Percentiles rank a stretch among this genome's conserved stretches.
Evolutionary conservation across 768 basidiomycete species (phyloP).

Genomic region (Suillus variegatus): DNA sequence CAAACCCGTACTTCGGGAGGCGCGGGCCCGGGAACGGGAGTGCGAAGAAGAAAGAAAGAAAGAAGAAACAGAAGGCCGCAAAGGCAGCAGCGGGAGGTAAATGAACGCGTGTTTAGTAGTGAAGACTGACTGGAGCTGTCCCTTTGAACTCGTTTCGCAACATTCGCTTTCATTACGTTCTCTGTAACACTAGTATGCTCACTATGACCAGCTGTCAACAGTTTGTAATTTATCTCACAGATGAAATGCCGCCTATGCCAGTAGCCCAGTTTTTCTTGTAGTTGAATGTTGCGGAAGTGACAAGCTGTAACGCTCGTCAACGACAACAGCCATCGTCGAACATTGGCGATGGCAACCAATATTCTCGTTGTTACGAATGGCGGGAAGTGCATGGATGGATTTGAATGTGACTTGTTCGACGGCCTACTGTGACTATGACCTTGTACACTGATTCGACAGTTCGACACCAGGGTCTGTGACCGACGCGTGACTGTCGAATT

Average conservation of each 20-base stretch:
- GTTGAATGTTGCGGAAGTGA: not conserved
- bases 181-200: not conserved
- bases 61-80: conserved; percentile 16
- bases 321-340: too few relatives aligned
- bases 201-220: not conserved
- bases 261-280: not conserved
- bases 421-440: too few relatives aligned
- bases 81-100: not conserved
- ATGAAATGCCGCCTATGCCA: not conserved
- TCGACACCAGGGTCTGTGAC: too few relatives aligned
- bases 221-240: not conserved
- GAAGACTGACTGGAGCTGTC: not conserved
- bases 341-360: too few relatives aligned
- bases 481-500: too few relatives aligned
- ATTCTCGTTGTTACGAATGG: too few relatives aligned
- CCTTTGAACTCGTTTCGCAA: not conserved
- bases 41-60: conserved; percentile 18
- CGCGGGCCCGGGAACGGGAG: conserved; percentile 20
- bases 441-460: too few relatives aligned
- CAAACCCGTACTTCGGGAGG: conserved; percentile 18
- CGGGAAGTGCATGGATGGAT: too few relatives aligned
- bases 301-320: too few relatives aligned
- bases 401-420: too few relatives aligned
- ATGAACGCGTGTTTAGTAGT: not conserved
- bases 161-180: not conserved